These are phyloP conservation scores for Tricholoma sp. DNA, from an alignment of 768 basidiomycete genomes.

Conservation along the genomic window DNA sequence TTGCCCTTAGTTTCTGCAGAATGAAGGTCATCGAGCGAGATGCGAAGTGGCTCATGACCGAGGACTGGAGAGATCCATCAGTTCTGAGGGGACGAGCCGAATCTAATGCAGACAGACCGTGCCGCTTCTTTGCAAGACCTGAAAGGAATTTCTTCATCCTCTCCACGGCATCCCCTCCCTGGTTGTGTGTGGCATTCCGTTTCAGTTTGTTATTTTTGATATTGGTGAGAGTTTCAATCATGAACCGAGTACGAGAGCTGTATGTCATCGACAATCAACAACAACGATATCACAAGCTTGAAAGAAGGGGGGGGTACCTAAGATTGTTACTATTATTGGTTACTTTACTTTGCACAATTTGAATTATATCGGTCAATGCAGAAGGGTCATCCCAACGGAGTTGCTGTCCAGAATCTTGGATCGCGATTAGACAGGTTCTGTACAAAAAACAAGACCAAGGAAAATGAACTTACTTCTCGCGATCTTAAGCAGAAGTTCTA, in stretches of 20 bases:
- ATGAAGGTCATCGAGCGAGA: conserved; percentile 81
- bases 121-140: conserved; percentile 69
- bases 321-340: conserved; percentile 42
- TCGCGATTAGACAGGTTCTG: conserved; percentile 3
- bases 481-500: conserved; percentile 85
- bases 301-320: conserved; percentile 35
- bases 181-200: conserved; percentile 55
- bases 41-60: conserved; percentile 80
- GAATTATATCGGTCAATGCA: conserved; percentile 87
- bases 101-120: conserved; percentile 40
- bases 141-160: conserved; percentile 86
- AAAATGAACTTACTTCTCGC: conserved; percentile 55
- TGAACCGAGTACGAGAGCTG: conserved; percentile 90
- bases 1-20: conserved; percentile 84
- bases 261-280: not conserved
- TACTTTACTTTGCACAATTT: conserved; percentile 71
- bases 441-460: not conserved
- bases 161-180: conserved; percentile 71
- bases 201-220: conserved; percentile 89
- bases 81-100: not conserved
- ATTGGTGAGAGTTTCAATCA: conserved; percentile 90
- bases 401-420: conserved; percentile 83
- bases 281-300: not conserved
- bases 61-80: conserved; percentile 43
- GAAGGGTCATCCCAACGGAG: conserved; percentile 89